Percentiles rank a stretch among this genome's conserved stretches.
phyloP scores from a whole-genome alignment of 768 basidiomycete species.

The Podaxis mareebaensis region DNA sequence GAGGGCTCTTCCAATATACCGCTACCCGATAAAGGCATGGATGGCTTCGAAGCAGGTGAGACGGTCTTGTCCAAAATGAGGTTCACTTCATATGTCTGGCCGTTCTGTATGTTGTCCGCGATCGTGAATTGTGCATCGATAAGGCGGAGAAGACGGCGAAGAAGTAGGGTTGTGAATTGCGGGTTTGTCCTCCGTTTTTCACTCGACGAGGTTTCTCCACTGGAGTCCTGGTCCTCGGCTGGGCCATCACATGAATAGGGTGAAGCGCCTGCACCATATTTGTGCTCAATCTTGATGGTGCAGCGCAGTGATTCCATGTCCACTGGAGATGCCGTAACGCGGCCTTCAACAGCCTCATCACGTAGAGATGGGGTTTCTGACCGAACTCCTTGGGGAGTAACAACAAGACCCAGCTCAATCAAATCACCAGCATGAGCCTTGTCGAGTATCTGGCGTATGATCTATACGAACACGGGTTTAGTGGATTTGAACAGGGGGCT shows the following conservation, averaged over 20 bases:
- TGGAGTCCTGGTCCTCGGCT: conserved; percentile 15
- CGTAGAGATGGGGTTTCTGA: conserved; percentile 15
- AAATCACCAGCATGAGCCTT: conserved; percentile 75
- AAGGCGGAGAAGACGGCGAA: conserved; percentile 61
- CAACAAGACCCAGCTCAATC: conserved; percentile 80
- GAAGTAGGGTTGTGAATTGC: conserved; percentile 46
- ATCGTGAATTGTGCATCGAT: conserved; percentile 39
- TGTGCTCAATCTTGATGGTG: conserved; percentile 51
- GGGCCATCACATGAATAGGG: conserved; percentile 23
- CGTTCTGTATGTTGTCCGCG: conserved; percentile 39
- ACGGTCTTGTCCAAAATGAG: conserved; percentile 65
- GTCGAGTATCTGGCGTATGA: conserved; percentile 79
- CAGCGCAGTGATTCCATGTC: conserved; percentile 38
- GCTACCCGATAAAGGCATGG: conserved; percentile 7
- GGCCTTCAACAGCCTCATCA: conserved; percentile 24
- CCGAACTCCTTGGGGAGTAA: conserved; percentile 29
- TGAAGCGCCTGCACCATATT: conserved; percentile 30
- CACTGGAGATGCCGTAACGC: conserved; percentile 23
- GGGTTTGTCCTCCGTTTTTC: conserved; percentile 41
- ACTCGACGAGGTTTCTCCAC: conserved; percentile 22
- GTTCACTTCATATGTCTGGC: conserved; percentile 65
- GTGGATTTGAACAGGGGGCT: conserved; percentile 8
- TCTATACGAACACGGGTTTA: conserved; percentile 41
- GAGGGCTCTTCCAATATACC: conserved; percentile 45
- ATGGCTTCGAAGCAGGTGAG: conserved; percentile 27